Evolutionary conservation across 2,329 filamentous ascomycete genomes (phyloP).

Genomic region (Trichoderma sp.): DNA sequence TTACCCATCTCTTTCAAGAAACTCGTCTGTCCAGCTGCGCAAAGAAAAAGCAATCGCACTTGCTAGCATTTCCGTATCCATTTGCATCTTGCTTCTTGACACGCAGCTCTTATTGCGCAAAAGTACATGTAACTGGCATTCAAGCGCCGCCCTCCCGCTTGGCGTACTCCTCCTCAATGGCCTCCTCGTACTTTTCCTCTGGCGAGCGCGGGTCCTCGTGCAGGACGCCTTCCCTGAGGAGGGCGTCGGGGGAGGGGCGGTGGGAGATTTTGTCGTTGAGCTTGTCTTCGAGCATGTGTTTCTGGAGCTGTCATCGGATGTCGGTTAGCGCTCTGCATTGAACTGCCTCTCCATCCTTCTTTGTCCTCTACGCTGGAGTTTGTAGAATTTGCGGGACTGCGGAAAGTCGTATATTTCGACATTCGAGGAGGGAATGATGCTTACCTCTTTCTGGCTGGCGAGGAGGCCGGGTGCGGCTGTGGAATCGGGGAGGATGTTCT

Average conservation of each 20-base stretch:
- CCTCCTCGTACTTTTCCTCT: constrained; percentile 60
- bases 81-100: neutral
- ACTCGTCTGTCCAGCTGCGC: too few species aligned
- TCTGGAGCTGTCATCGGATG: constrained; percentile 61
- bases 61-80: neutral
- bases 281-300: constrained; percentile 82
- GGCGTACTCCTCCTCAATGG: constrained; percentile 65
- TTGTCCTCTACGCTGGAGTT: neutral
- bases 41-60: too few species aligned
- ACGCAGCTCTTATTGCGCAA: too few species aligned
- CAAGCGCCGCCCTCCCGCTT: constrained; percentile 64
- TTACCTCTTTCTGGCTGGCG: constrained; percentile 74
- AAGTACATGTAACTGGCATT: constrained; percentile 32
- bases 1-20: too few species aligned
- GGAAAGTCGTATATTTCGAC: neutral
- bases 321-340: neutral
- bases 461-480: constrained; percentile 76
- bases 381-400: neutral
- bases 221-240: constrained; percentile 80
- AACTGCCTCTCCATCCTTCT: neutral
- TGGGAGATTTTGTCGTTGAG: constrained; percentile 85
- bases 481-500: constrained; percentile 83
- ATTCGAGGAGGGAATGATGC: constrained; percentile 22
- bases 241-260: constrained; percentile 72
- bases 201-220: constrained; percentile 65